A percentile compares a stretch with the other conserved stretches of the same genome.
Evolutionary conservation across 345 rosid genomes (phyloP).

Genomic region (Salix suchowensis): DNA sequence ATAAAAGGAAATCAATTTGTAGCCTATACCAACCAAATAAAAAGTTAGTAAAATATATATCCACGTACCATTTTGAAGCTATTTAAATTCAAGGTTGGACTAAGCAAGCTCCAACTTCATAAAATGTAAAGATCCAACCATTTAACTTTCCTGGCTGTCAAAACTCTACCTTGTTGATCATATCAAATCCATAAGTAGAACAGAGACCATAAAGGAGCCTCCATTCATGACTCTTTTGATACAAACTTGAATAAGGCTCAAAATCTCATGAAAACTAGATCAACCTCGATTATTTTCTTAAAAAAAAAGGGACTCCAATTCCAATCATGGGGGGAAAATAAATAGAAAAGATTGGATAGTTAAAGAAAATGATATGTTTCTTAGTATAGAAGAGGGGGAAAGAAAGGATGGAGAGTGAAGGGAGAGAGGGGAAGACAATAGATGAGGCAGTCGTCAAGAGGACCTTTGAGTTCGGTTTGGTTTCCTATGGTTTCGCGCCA

Average conservation of each 20-base stretch:
- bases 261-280: conserved; percentile 9
- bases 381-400: conserved; percentile 1
- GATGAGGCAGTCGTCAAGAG: conserved; percentile 44
- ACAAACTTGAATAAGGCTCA: conserved; percentile 3
- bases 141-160: not conserved
- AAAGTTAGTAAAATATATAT: not conserved
- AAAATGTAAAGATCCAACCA: not conserved
- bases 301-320: conserved; percentile 13
- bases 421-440: conserved; percentile 18
- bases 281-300: not conserved
- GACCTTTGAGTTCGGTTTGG: conserved; percentile 51
- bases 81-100: conserved; percentile 1
- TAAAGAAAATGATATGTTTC: conserved; percentile 10
- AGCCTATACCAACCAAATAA: not conserved
- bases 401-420: conserved; percentile 18
- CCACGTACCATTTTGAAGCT: conserved; percentile 16
- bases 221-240: not conserved
- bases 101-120: conserved; percentile 5
- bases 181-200: not conserved
- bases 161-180: conserved; percentile 1
- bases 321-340: not conserved
- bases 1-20: not conserved
- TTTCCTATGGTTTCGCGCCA: conserved; percentile 73
- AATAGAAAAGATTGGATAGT: not conserved
- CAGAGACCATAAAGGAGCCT: not conserved